Conservation (phyloP, 2,329 filamentous ascomycete species). For the Monosporascus ibericus region DNA sequence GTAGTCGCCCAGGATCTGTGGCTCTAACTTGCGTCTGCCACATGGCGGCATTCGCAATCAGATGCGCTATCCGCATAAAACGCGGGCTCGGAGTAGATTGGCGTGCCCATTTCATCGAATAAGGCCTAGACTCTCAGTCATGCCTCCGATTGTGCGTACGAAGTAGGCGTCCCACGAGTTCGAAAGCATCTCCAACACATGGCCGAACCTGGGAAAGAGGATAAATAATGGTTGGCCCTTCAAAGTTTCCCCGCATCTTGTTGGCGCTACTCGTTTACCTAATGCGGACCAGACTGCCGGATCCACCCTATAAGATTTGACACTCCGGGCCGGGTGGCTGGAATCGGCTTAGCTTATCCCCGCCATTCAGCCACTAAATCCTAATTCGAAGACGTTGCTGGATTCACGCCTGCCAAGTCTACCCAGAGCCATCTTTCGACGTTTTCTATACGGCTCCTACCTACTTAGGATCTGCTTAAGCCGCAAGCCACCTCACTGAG, state of each 20-base stretch:
- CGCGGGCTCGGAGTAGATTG: no score
- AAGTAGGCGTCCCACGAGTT: no score
- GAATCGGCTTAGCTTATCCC: not conserved
- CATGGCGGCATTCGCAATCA: not conserved
- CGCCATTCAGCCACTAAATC: no score
- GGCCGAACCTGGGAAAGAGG: not conserved
- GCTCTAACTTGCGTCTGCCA: not conserved
- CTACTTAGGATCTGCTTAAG: no score
- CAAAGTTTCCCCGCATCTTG: not conserved
- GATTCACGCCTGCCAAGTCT: no score
- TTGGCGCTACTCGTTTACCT: not conserved
- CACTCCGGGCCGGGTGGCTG: not conserved
- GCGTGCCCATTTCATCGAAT: not conserved
- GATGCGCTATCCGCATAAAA: not conserved
- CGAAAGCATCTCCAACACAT: no score
- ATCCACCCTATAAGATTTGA: not conserved
- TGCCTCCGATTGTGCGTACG: no score
- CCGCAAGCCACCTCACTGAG: no score
- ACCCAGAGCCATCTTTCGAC: no score
- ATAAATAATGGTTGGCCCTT: not conserved
- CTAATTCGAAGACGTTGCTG: no score
- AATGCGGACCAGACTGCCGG: not conserved
- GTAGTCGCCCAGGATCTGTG: not conserved
- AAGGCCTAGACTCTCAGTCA: no score
- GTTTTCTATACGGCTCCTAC: no score